Evolutionary conservation across 1,139 yeast species (phyloP).

Genomic region (Suhomyces wounanorum): DNA sequence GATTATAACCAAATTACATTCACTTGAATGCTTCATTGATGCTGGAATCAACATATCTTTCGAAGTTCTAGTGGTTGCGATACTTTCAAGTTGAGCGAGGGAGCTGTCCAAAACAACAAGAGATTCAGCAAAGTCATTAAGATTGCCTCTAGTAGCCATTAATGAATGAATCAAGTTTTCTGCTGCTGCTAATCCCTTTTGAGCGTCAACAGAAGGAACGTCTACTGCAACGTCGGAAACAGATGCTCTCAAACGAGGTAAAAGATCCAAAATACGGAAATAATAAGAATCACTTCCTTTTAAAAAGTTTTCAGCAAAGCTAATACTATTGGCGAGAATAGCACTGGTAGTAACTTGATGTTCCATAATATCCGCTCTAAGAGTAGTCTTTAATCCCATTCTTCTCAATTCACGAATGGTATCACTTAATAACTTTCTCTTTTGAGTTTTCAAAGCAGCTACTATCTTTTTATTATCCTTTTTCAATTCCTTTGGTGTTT

Average conservation of each 20-base stretch:
- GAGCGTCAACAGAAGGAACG: slow-evolving; percentile 73
- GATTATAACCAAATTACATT: slow-evolving; percentile 22
- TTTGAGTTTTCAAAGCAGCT: slow-evolving; percentile 76
- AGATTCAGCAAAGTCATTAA: slow-evolving; percentile 33
- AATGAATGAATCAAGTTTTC: slow-evolving; percentile 68
- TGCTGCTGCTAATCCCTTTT: slow-evolving; percentile 74
- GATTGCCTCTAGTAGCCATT: slow-evolving; percentile 51
- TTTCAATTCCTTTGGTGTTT: slow-evolving; percentile 71
- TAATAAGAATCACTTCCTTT: slow-evolving; percentile 60
- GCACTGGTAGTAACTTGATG: slow-evolving; percentile 64
- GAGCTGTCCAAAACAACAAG: slow-evolving; percentile 15
- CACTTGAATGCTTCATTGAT: slow-evolving; percentile 21
- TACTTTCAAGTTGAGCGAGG: slow-evolving; percentile 19
- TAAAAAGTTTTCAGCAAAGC: slow-evolving; percentile 43
- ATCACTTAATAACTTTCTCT: slow-evolving; percentile 74
- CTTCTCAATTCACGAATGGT: slow-evolving; percentile 70
- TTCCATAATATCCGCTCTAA: slow-evolving; percentile 63
- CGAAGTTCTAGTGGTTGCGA: slow-evolving; percentile 20
- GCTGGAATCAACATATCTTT: slow-evolving; percentile 18
- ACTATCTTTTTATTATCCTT: slow-evolving; percentile 76
- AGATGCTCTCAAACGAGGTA: slow-evolving; percentile 76
- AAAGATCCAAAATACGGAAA: slow-evolving; percentile 70
- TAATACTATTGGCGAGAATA: slow-evolving; percentile 56
- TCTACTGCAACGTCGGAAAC: slow-evolving; percentile 67
- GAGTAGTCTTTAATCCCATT: slow-evolving; percentile 71